Evolutionary conservation across 306 rosid genomes (phyloP).

Genomic region (Oemleria cerasiformis): DNA sequence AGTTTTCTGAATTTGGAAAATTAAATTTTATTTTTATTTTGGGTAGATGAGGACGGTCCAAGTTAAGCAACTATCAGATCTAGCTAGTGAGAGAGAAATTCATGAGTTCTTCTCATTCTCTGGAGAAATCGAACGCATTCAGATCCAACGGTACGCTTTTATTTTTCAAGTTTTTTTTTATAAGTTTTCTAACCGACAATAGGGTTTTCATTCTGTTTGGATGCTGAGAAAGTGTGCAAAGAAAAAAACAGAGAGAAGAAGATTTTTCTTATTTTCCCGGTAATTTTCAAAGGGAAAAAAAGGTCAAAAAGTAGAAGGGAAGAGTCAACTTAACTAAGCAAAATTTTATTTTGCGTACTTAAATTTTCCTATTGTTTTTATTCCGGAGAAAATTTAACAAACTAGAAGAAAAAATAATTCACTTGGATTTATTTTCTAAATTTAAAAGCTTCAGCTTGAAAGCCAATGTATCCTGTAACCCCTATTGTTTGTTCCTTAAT

Average conservation of each 20-base stretch:
- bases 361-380: background rate
- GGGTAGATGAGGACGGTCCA: conserved; percentile 78
- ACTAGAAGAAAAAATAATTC: background rate
- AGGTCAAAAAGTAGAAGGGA: background rate
- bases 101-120: conserved; percentile 90
- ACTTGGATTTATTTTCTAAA: background rate
- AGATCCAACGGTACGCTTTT: conserved; percentile 55
- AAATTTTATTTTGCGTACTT: background rate
- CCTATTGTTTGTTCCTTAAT: background rate
- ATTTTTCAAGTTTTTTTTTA: background rate
- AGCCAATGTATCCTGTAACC: background rate
- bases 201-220: conserved; percentile 4
- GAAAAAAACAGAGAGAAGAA: background rate
- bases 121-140: conserved; percentile 82
- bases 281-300: background rate
- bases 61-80: conserved; percentile 82
- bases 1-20: background rate
- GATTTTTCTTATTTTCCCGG: background rate
- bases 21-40: background rate
- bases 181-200: background rate
- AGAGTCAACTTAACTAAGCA: background rate
- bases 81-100: conserved; percentile 91
- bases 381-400: background rate
- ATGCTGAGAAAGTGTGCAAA: background rate
- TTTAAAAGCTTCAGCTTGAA: background rate